Evolutionary conservation across 2,329 filamentous ascomycete genomes (phyloP), one percentile per base, ranked within the genome.

Genomic region (Penicillium sp.): DNA sequence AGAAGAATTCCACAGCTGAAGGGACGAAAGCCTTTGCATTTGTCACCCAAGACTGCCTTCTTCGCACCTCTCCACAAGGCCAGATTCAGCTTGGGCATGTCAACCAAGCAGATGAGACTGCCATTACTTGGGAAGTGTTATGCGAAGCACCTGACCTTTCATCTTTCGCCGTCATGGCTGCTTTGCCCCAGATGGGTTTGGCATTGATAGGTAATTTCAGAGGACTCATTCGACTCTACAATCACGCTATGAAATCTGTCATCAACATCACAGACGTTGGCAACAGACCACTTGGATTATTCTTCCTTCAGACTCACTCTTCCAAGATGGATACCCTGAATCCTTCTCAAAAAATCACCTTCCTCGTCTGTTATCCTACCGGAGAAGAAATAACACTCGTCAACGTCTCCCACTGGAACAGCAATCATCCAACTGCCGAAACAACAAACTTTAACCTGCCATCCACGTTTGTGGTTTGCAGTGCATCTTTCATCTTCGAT

Each of bases 381-480:
- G 47, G 54, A 6, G 59, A 64, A 6, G 56, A 59, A n/a, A 59
- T 63, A 17, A 63, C 64, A n/a, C 35, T 70, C 5, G 58, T 69
- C 42, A 55, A 50, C 1, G 51, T 64, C 29, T 54, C 57, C 3
- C 34, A 53, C 10, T 51, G 51, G 39, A 45, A 46, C 6, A 53
- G 24, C 26, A 42, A 47, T 22, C 50, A 45, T 38, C 55, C 55
- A 15, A 83, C 85, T 60, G 48, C 62, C 26, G 48, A 60, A 19
- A 56, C 26, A 13, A 43, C 51, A 39, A 54, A 54, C 8, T 49
- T 70, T 50, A 42, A 52, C 61, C 29, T 73, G 6, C 72, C 75
- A 5, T 57, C 69, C 2, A 70, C 68, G 4, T 79, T 81, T 46
- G 62, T 73, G 2, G 71, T 81, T 13, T 79, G 78, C 17, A 77